Base-by-base conservation (phyloP, 345 rosid genomes). In the Lepidium aucheri region DNA sequence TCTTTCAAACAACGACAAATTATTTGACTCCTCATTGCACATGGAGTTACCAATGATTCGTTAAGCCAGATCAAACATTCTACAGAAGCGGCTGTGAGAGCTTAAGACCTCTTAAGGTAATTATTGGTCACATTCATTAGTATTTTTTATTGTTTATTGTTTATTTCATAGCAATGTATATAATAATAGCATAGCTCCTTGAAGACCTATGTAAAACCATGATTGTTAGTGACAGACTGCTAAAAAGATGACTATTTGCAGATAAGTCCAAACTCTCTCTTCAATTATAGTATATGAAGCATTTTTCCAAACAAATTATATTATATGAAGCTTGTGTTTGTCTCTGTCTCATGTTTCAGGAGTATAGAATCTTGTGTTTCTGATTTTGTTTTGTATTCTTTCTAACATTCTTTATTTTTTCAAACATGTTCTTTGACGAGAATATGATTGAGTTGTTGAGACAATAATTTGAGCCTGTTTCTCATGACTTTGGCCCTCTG, bases 391-490 rank as follows among this genome's bases (percentile, higher is more conserved):
- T 33, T 67, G 60, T 45, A 42, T 64, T 66, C 71, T 36, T 42
- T 58, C 5, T 42, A 9, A 22, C 61, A 55, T 56, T 33, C 39
- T 57, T 62, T 52, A 44, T 54, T 57, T 64, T 54, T 59, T 11
- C 3, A 49, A 34, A 62, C 46, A 58, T 58, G 66, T 36, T 72
- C 73, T 69, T 63, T 50, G 76, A 74, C 68, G 58, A 73, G 63
- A 34, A 41, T 70, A 79, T 79, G 70, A 81, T 85, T 81, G 68
- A 77, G 61, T 71, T 79, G 51, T 81, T 74, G 28, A 64, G 72
- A 30, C 60, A 24, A 26, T 56, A 7, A 57, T 77, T 54, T 44
- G 15, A 42, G 68, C 50, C 61, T 36, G 44, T 32, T 55, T 36
- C 60, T 30, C 47, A 41, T 61, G 11, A 34, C 40, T 53, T 9